Evolutionary conservation across 768 basidiomycete species (phyloP).

Genomic region (Auricularia auricula-judae): DNA sequence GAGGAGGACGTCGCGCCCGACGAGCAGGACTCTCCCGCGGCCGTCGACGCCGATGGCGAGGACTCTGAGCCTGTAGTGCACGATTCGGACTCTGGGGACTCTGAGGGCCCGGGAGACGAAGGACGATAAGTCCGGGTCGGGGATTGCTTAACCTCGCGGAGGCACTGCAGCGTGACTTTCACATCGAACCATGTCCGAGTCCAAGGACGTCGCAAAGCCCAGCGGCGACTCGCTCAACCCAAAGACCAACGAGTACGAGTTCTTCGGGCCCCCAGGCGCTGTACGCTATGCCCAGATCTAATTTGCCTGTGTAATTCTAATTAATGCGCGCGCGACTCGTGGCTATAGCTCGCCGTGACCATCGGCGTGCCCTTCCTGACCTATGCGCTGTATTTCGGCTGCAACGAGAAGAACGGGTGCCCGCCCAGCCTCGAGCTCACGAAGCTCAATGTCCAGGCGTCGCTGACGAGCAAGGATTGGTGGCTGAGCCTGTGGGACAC

Average conservation of each 20-base stretch:
- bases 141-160: too few species aligned
- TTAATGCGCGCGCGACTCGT: too few species aligned
- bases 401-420: conserved; percentile 60
- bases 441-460: conserved; percentile 9
- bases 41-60: background rate
- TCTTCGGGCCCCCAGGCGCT: conserved; percentile 73
- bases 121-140: too few species aligned
- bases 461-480: conserved; percentile 39
- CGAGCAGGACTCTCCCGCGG: background rate
- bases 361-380: conserved; percentile 57
- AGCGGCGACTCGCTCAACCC: conserved; percentile 40
- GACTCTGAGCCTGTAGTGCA: background rate
- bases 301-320: too few species aligned
- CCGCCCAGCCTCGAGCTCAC: conserved; percentile 36
- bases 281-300: background rate
- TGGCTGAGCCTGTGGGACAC: conserved; percentile 78
- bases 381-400: conserved; percentile 69
- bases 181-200: background rate
- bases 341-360: conserved; percentile 37
- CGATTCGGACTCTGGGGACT: background rate
- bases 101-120: too few species aligned
- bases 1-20: background rate
- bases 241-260: conserved; percentile 64
- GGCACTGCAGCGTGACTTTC: too few species aligned
- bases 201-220: background rate